Evolutionary conservation across 371 early-diverging fungal genomes (phyloP).

Genomic region (Entomophthora muscae): DNA sequence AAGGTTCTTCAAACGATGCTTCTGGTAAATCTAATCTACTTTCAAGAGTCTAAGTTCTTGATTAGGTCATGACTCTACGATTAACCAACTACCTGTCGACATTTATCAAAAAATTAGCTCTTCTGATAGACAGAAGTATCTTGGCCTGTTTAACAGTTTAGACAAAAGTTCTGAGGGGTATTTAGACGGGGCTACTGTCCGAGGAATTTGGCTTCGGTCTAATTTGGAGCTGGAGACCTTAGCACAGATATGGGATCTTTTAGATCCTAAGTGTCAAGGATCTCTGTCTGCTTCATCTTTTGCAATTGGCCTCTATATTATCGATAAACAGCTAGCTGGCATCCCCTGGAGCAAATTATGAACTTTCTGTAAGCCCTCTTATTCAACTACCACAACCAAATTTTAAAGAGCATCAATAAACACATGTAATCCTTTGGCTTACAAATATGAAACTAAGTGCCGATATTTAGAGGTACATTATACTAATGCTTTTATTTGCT

Average conservation of each 20-base stretch:
- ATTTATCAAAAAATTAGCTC: neutral
- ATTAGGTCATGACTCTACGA: neutral
- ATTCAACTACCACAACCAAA: too few species aligned
- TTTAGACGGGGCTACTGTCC: neutral
- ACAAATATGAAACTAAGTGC: too few species aligned
- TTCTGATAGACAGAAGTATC: neutral
- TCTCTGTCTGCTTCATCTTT: neutral
- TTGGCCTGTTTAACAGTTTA: neutral
- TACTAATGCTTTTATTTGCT: too few species aligned
- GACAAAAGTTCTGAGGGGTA: neutral
- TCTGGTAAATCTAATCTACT: neutral
- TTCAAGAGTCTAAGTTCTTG: neutral
- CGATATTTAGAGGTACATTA: too few species aligned
- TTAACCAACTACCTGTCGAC: neutral
- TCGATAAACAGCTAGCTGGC: neutral
- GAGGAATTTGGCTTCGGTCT: neutral
- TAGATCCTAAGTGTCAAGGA: neutral
- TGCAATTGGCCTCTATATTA: neutral
- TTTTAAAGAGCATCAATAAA: too few species aligned
- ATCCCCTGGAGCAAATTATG: neutral
- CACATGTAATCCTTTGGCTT: too few species aligned
- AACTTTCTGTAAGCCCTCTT: too few species aligned
- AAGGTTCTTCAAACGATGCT: neutral
- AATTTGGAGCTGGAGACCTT: neutral
- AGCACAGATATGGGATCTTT: neutral